Conservation (phyloP, 345 rosid genomes). For the Heritiera littoralis region DNA sequence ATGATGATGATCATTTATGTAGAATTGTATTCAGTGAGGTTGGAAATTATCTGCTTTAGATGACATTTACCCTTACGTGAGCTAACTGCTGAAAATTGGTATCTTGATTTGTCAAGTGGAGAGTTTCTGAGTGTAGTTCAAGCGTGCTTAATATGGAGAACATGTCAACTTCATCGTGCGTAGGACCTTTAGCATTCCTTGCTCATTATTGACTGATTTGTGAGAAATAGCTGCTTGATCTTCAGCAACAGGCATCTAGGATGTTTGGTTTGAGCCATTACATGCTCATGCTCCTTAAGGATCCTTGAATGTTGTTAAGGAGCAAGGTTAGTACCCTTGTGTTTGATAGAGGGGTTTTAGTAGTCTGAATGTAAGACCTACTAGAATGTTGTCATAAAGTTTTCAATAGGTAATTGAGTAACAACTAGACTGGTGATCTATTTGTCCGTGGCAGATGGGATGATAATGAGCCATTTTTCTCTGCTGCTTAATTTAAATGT, state of each 20-base stretch:
- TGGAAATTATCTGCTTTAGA: not conserved
- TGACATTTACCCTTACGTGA: not conserved
- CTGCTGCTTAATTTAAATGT: not conserved
- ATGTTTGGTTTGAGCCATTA: not conserved
- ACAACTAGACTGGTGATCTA: not conserved
- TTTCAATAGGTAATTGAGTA: slow-evolving; percentile 8
- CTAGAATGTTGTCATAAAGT: not conserved
- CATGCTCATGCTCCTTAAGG: not conserved
- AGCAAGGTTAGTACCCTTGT: slow-evolving; percentile 5
- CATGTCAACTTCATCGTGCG: not conserved
- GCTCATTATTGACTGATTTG: slow-evolving; percentile 3
- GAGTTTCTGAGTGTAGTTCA: not conserved
- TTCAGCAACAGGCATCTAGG: slow-evolving; percentile 6
- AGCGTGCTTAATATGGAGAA: slow-evolving; percentile 6
- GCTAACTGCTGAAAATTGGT: slow-evolving; percentile 4
- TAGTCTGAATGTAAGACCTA: not conserved
- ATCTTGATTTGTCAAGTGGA: not conserved
- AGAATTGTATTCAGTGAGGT: not conserved
- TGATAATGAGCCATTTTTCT: not conserved
- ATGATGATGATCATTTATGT: not conserved
- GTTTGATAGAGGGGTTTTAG: slow-evolving; percentile 9
- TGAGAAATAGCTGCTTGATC: not conserved
- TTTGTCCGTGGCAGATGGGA: not conserved
- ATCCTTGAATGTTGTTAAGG: slow-evolving; percentile 3
- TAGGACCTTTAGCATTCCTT: not conserved